phyloP scores from a whole-genome alignment of 345 rosid genomes.

The Salix dunnii region DNA sequence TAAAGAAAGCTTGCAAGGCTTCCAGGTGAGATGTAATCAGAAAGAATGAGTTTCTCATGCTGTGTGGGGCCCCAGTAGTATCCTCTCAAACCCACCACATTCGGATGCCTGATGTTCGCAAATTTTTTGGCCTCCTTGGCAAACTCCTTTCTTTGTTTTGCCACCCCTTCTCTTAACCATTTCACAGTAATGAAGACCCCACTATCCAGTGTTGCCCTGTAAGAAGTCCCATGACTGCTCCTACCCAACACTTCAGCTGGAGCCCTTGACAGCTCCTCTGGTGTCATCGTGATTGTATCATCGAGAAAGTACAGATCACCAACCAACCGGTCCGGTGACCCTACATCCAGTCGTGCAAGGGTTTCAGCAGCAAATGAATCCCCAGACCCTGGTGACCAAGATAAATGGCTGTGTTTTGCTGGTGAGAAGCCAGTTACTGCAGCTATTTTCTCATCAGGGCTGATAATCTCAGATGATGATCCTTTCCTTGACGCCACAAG shows the following conservation, averaged over 20 bases:
- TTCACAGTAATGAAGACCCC: constrained; percentile 87
- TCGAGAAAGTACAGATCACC: constrained; percentile 93
- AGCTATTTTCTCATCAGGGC: constrained; percentile 73
- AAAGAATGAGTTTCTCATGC: constrained; percentile 97
- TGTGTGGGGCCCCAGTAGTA: constrained; percentile 99
- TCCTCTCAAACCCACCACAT: constrained; percentile 90
- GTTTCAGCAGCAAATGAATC: constrained; percentile 83
- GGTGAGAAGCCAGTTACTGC: constrained; percentile 79
- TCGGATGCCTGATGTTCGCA: constrained; percentile 92
- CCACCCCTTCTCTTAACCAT: constrained; percentile 98
- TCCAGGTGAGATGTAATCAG: constrained; percentile 89
- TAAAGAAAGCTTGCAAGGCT: constrained; percentile 96
- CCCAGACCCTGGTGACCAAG: constrained; percentile 95
- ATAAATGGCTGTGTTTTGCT: constrained; percentile 64
- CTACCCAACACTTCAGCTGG: constrained; percentile 97
- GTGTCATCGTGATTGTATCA: constrained; percentile 77
- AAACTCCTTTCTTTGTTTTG: constrained; percentile 90
- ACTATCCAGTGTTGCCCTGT: constrained; percentile 83
- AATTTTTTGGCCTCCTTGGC: constrained; percentile 96
- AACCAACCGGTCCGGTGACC: constrained; percentile 84
- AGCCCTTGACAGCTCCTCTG: constrained; percentile 91
- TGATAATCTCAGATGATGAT: constrained; percentile 69
- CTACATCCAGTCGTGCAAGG: constrained; percentile 74
- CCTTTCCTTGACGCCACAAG: constrained; percentile 72
- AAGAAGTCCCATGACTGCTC: constrained; percentile 98